These are phyloP conservation scores for Pseudozyma hubeiensis DNA, from an alignment of 1,284 basidiomycete species.

Conservation along the genomic window DNA sequence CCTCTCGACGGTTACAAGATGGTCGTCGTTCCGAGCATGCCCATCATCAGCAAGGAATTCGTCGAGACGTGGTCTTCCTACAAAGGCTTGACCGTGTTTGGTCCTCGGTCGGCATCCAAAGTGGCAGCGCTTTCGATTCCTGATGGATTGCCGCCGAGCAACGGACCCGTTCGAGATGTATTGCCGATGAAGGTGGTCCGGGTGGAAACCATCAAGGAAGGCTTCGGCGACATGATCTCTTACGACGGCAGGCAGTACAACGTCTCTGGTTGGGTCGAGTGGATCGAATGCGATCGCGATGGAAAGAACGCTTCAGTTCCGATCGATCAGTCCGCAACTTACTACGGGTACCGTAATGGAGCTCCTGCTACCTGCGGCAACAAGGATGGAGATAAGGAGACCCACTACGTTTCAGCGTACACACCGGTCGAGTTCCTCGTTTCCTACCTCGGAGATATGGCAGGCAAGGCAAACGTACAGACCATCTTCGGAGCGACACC, in stretches of 20 bases:
- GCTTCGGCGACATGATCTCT: conserved; percentile 42
- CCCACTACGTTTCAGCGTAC: conserved; percentile 52
- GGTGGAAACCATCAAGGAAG: conserved; percentile 44
- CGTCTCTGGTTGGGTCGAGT: conserved; percentile 50
- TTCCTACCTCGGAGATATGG: conserved; percentile 35
- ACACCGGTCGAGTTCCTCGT: conserved; percentile 43
- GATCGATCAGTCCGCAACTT: conserved; percentile 24
- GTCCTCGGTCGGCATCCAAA: conserved; percentile 47
- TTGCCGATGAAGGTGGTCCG: conserved; percentile 47
- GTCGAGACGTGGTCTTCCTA: conserved; percentile 30
- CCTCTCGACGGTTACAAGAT: conserved; percentile 45
- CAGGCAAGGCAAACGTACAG: conserved; percentile 25
- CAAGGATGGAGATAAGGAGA: conserved; percentile 29
- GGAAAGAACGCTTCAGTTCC: conserved; percentile 32
- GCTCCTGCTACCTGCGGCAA: conserved; percentile 42
- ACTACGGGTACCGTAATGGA: conserved; percentile 47
- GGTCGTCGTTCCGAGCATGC: conserved; percentile 50
- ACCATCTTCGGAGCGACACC: conserved; percentile 30
- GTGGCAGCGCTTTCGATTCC: conserved; percentile 47
- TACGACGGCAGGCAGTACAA: conserved; percentile 40
- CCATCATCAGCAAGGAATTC: conserved; percentile 40
- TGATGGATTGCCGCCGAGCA: conserved; percentile 43
- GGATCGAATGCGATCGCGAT: conserved; percentile 52
- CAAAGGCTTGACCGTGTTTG: conserved; percentile 44
- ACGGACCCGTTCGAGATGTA: conserved; percentile 36